phyloP scores from a whole-genome alignment of 2,329 filamentous ascomycete genomes.

The Penicillium sp. region DNA sequence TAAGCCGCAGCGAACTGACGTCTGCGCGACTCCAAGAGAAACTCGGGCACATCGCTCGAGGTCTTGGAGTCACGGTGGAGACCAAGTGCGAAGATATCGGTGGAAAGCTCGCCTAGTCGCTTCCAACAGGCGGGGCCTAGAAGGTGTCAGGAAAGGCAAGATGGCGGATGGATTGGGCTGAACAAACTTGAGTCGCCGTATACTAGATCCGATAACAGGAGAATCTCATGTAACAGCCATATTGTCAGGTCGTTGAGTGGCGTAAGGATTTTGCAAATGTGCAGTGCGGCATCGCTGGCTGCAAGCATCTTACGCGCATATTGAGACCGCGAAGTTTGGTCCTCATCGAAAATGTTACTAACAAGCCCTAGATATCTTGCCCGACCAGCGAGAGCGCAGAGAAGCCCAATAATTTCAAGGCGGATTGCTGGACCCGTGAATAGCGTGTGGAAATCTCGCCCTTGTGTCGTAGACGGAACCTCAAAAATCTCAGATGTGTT shows the following conservation, averaged over 20 bases:
- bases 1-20: slow-evolving; percentile 30
- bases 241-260: slow-evolving; percentile 41
- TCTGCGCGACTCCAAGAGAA: slow-evolving; percentile 26
- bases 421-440: slow-evolving; percentile 42
- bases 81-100: slow-evolving; percentile 29
- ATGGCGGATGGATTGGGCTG: background rate
- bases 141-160: background rate
- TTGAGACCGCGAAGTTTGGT: slow-evolving; percentile 11
- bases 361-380: slow-evolving; percentile 25
- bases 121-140: slow-evolving; percentile 28
- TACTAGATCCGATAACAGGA: slow-evolving; percentile 37
- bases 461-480: slow-evolving; percentile 25
- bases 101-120: slow-evolving; percentile 29
- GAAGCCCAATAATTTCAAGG: slow-evolving; percentile 41
- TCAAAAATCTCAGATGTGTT: slow-evolving; percentile 29
- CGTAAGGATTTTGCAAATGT: slow-evolving; percentile 40
- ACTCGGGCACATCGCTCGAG: slow-evolving; percentile 17
- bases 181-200: slow-evolving; percentile 40
- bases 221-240: slow-evolving; percentile 37
- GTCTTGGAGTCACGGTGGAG: slow-evolving; percentile 25
- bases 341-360: slow-evolving; percentile 13
- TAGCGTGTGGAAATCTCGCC: slow-evolving; percentile 38
- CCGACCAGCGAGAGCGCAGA: slow-evolving; percentile 41
- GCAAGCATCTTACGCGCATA: slow-evolving; percentile 29
- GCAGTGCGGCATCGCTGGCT: slow-evolving; percentile 40